Base-by-base conservation (phyloP, 768 basidiomycete species). In the Rhodotorula paludigena region DNA sequence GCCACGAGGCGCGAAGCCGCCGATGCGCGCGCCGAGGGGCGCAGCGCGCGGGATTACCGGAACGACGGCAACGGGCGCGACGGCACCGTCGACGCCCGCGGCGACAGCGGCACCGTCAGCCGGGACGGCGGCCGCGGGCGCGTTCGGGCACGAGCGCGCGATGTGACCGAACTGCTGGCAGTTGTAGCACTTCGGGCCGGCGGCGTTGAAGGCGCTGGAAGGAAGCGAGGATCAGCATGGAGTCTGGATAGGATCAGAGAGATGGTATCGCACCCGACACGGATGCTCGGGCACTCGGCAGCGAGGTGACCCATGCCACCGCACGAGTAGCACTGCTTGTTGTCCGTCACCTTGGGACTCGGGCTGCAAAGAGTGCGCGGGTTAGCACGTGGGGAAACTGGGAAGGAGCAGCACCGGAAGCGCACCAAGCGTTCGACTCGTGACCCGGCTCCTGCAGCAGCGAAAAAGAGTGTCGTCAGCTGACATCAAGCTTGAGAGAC, bases 31-130 rank as follows among this genome's bases (percentile, higher is more conserved):
- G 30, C 28, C 63, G 20, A 58, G 48, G 48, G 62, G 53, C 53
- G 55, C 12, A 30, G 44, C 28, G 23, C 63, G 53, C 11, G 32
- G 52, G 53, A 20, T 12, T 12, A 54, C 38, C 36, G 53, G 45
- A 28, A 90, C 90, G 36, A 88, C 25, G 6, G n/a, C 42, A 15
- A 33, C 58, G 44, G 57, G 36, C 30, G 63, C 47, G 41, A 47
- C 63, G 23, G 59, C 28, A 23, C 54, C 44, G 14, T 36, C 60
- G 44, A 25, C 56, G 48, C 48, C 68, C 36, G 38, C 54, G 36
- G 54, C 33, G 23, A 25, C 21, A 36, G 25, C 57, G 20, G 44
- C 28, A 25, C 18, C 62, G n/a, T n/a, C n/a, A n/a, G n/a, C n/a
- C n/a, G n/a, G n/a, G 35, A 45, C 32, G 7, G 28, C 44, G 48